A percentile compares a stretch with the other conserved stretches of the same genome.
Conservation (phyloP, 2,329 filamentous ascomycete species). For the Catunica adiposa region DNA sequence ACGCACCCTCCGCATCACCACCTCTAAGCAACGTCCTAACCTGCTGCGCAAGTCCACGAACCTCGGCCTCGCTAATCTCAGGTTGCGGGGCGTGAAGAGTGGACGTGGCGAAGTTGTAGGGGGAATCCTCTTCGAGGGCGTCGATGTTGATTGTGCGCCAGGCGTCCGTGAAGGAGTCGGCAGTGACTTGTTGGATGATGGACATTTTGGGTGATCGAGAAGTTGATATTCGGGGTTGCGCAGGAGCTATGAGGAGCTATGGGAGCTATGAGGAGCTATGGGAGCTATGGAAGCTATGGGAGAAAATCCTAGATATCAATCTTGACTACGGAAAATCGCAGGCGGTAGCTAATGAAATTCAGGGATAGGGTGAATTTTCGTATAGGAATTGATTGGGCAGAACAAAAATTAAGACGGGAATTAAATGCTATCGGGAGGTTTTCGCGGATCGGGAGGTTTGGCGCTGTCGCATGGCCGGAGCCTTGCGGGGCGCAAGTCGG, state of each 20-base stretch:
- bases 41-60: conserved; percentile 61
- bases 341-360: too few relatives aligned
- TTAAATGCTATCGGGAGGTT: too few relatives aligned
- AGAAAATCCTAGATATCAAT: too few relatives aligned
- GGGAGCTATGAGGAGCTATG: conserved; percentile 10
- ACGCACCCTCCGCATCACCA: conserved; percentile 72
- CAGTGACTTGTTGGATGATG: conserved; percentile 49
- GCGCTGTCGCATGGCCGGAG: not conserved
- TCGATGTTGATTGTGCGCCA: conserved; percentile 92
- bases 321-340: too few relatives aligned
- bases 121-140: conserved; percentile 74
- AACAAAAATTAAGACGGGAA: too few relatives aligned
- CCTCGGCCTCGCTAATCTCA: conserved; percentile 60
- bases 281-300: too few relatives aligned
- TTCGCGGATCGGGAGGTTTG: not conserved
- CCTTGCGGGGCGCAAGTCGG: not conserved
- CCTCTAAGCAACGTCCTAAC: conserved; percentile 75
- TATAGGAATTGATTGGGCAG: too few relatives aligned
- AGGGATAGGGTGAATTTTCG: too few relatives aligned
- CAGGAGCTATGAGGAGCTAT: not conserved
- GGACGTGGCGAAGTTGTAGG: conserved; percentile 76
- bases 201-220: conserved; percentile 31
- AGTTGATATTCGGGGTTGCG: not conserved
- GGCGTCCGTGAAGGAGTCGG: conserved; percentile 43
- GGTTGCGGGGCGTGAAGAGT: conserved; percentile 64